phyloP scores from a whole-genome alignment of 2,329 filamentous ascomycete species.

The Trichoderma sp. region DNA sequence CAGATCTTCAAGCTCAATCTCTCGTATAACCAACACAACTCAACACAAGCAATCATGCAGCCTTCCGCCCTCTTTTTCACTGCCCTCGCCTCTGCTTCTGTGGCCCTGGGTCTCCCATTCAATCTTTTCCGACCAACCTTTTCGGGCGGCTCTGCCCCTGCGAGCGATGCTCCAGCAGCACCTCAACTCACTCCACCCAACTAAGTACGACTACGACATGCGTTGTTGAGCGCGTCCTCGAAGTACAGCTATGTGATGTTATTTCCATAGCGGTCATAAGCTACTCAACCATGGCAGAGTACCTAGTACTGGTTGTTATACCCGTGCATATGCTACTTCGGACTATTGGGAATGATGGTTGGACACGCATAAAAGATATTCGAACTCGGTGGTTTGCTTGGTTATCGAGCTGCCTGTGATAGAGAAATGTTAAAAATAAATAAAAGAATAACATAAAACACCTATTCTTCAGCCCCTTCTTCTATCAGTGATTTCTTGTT shows the following conservation, averaged over 20 bases:
- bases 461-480: rapidly evolving
- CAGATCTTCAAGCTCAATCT: background rate
- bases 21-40: background rate
- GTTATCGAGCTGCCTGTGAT: background rate
- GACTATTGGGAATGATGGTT: background rate
- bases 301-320: too few species aligned
- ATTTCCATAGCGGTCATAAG: background rate
- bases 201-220: background rate
- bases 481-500: background rate
- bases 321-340: background rate
- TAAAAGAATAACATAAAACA: background rate
- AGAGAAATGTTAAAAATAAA: background rate
- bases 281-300: background rate
- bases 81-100: conserved; percentile 25
- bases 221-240: background rate
- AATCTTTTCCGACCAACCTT: conserved; percentile 21
- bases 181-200: background rate
- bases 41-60: conserved; percentile 26
- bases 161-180: background rate
- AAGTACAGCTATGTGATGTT: background rate
- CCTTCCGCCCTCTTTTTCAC: conserved; percentile 27
- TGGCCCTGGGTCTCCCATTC: conserved; percentile 28
- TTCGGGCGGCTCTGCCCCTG: background rate
- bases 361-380: background rate
- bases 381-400: background rate